Evolutionary conservation across 208 protist genomes (phyloP).

Genomic region (Trypanosoma cruzi): DNA sequence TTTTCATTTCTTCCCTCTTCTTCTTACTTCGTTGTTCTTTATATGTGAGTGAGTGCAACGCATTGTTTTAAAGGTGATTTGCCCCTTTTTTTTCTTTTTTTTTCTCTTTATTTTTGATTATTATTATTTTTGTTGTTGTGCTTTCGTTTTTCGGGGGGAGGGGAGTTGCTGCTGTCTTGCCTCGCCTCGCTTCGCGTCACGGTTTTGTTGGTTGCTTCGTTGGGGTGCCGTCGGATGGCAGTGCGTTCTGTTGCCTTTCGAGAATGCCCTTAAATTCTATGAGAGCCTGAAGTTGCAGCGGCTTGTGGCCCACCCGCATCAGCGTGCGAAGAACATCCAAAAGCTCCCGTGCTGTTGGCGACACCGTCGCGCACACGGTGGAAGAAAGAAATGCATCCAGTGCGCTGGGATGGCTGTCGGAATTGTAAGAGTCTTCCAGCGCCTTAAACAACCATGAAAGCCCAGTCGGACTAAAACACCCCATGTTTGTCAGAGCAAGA

Average conservation of each 20-base stretch:
- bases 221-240: not conserved
- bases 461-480: slow-evolving; percentile 8
- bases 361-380: not conserved
- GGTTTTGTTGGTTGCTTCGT: not conserved
- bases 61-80: not conserved
- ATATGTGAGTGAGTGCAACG: not conserved
- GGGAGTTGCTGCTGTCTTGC: not conserved
- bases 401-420: not conserved
- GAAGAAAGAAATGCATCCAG: slow-evolving; percentile 8
- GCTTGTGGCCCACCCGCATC: not conserved
- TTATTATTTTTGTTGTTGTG: too few relatives aligned
- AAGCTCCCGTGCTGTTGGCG: slow-evolving; percentile 4
- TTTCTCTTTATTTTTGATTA: too few relatives aligned
- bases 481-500: slow-evolving; percentile 18
- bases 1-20: not conserved
- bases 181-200: not conserved
- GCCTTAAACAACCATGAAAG: slow-evolving; percentile 11
- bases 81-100: not conserved
- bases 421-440: not conserved
- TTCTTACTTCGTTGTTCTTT: slow-evolving; percentile 2
- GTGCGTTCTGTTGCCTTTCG: not conserved
- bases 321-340: slow-evolving; percentile 11
- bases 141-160: too few relatives aligned
- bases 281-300: slow-evolving; percentile 12
- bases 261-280: slow-evolving; percentile 2